phyloP scores from a whole-genome alignment of 352 stramenopile species.

The Globisporangium lucens region DNA sequence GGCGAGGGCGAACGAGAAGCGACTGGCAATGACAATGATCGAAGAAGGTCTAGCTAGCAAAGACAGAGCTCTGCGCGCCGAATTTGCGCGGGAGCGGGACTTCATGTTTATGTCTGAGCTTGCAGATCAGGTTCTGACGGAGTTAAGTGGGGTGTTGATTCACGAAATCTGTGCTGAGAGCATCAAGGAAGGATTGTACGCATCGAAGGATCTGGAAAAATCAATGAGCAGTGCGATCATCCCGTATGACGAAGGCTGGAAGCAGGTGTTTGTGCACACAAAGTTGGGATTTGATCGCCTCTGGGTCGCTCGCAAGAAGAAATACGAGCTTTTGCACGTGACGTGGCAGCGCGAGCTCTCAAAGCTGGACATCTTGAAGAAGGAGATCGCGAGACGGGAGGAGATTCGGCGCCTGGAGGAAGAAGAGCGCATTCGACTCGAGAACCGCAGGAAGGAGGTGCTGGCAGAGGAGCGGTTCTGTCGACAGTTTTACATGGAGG shows the following conservation, averaged over 20 bases:
- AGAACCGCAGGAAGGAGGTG: constrained; percentile 60
- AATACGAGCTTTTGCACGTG: constrained; percentile 26
- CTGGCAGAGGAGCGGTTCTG: constrained; percentile 52
- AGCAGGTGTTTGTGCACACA: constrained; percentile 2
- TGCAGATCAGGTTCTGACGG: constrained; percentile 21
- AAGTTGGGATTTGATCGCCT: constrained; percentile 35
- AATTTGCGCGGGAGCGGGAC: constrained; percentile 36
- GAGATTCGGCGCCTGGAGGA: constrained; percentile 48
- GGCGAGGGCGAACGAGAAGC: constrained; percentile 56
- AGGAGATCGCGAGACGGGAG: constrained; percentile 51
- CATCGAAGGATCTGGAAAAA: background rate
- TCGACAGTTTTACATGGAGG: constrained; percentile 67
- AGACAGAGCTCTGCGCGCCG: constrained; percentile 25
- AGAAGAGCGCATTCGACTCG: constrained; percentile 40
- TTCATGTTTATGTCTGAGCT: constrained; percentile 21
- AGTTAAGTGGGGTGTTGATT: constrained; percentile 23
- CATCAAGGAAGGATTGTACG: constrained; percentile 18
- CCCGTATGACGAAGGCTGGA: constrained; percentile 2
- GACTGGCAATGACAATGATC: constrained; percentile 51
- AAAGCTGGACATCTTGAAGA: constrained; percentile 43
- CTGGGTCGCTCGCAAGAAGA: constrained; percentile 39
- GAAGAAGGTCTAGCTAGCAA: constrained; percentile 40
- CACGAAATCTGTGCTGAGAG: constrained; percentile 27
- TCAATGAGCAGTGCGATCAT: constrained; percentile 14
- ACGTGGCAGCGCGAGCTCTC: constrained; percentile 45